Evolutionary conservation across 108 stramenopile genomes (phyloP).

Genomic region (Nitzschia sp.): DNA sequence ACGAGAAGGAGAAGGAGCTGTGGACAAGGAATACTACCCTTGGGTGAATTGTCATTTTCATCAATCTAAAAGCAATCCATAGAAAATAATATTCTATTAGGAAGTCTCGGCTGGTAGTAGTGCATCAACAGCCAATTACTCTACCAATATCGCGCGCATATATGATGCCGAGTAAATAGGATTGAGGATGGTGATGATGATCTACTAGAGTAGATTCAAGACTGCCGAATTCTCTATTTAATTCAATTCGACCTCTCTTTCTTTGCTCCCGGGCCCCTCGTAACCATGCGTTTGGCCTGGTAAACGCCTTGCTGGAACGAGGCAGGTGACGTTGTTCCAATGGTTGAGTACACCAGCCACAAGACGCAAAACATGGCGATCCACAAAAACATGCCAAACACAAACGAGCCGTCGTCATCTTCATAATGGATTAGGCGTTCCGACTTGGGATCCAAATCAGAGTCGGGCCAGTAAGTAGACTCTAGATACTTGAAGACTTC

Average conservation of each 20-base stretch:
- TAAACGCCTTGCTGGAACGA: not conserved
- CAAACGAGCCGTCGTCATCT: not conserved
- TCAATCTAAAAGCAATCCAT: no score
- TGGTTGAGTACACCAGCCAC: conserved; percentile 9
- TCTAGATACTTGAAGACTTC: conserved; percentile 49
- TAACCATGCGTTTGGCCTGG: conserved; percentile 2
- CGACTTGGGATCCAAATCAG: conserved; percentile 26
- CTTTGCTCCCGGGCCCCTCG: not conserved
- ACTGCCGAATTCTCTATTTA: no score
- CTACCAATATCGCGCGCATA: no score
- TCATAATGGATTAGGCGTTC: conserved; percentile 29
- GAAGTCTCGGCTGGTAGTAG: no score
- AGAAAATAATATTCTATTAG: no score
- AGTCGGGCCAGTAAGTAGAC: conserved; percentile 44
- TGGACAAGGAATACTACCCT: no score
- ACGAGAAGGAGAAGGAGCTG: no score
- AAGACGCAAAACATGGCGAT: conserved; percentile 13
- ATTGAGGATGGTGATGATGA: no score
- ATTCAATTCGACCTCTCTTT: conserved; percentile 1
- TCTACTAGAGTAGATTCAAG: no score
- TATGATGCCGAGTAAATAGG: no score
- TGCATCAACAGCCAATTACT: no score
- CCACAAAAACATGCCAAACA: conserved; percentile 5
- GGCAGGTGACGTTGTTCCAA: conserved; percentile 1
- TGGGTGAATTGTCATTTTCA: no score